phyloP scores from a whole-genome alignment of 176 grass and related monocot species.

The Hsuehochloa calcarea region DNA sequence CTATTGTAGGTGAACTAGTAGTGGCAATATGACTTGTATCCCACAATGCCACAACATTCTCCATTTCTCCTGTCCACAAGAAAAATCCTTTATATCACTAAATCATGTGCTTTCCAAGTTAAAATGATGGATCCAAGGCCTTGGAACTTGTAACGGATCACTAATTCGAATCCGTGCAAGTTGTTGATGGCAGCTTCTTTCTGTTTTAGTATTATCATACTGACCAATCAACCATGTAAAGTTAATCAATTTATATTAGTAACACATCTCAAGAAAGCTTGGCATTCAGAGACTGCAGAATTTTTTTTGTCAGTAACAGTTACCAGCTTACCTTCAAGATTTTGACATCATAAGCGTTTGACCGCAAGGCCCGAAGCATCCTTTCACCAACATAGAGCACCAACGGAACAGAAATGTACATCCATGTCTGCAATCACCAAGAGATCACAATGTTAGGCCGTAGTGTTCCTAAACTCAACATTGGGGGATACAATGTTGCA shows the following conservation, averaged over 20 bases:
- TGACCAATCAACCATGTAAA: background rate
- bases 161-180: background rate
- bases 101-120: background rate
- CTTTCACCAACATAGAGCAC: constrained; percentile 74
- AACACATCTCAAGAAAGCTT: background rate
- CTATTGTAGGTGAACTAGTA: constrained; percentile 15
- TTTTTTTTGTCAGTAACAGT: background rate
- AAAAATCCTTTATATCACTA: background rate
- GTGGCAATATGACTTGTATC: constrained; percentile 41
- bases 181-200: background rate
- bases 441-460: constrained; percentile 13
- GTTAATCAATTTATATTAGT: background rate
- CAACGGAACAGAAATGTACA: constrained; percentile 91
- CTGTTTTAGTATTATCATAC: constrained; percentile 3
- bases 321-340: constrained; percentile 72
- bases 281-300: background rate
- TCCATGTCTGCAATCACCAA: constrained; percentile 83
- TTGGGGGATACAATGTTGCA: background rate
- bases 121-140: constrained; percentile 26
- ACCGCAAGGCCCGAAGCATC: constrained; percentile 74
- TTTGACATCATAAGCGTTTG: constrained; percentile 82
- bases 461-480: background rate
- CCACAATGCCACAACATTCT: constrained; percentile 24
- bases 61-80: constrained; percentile 21
- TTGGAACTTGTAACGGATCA: background rate